A percentile compares a stretch with the other conserved stretches of the same genome.
phyloP scores from a whole-genome alignment of 2,329 filamentous ascomycete species.

The Nakataea oryzae region DNA sequence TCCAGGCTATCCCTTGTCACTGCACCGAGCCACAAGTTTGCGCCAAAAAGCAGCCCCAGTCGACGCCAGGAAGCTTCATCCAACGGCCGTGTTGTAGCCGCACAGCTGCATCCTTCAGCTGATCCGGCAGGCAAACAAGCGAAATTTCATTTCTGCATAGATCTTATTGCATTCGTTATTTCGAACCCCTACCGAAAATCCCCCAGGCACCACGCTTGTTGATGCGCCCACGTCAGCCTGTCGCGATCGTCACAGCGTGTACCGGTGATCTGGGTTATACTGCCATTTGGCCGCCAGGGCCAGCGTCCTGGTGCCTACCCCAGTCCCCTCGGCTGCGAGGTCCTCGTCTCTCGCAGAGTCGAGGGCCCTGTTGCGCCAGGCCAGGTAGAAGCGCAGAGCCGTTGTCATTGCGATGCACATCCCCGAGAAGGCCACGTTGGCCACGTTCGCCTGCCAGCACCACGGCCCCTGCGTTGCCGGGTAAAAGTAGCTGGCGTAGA shows the following conservation, averaged over 20 bases:
- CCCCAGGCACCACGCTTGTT: not conserved
- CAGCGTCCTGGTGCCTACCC: not conserved
- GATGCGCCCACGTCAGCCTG: not conserved
- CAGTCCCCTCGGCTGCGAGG: slow-evolving; percentile 3
- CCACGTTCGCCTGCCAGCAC: slow-evolving; percentile 10
- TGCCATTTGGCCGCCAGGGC: slow-evolving; percentile 7
- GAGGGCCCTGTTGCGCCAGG: slow-evolving; percentile 8
- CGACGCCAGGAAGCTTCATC: no score
- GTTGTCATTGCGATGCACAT: slow-evolving; percentile 8
- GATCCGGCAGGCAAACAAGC: not conserved
- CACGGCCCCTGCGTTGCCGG: slow-evolving; percentile 5
- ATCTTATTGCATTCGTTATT: no score
- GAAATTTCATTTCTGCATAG: not conserved
- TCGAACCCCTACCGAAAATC: not conserved
- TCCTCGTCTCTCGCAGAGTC: slow-evolving; percentile 7
- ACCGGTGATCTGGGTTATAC: slow-evolving; percentile 8
- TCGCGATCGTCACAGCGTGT: slow-evolving; percentile 5
- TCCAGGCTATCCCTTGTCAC: no score
- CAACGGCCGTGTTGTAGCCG: no score
- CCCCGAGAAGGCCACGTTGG: slow-evolving; percentile 10
- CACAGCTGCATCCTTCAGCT: no score
- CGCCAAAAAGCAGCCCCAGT: not conserved
- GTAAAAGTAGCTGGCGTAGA: slow-evolving; percentile 25
- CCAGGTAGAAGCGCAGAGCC: slow-evolving; percentile 7
- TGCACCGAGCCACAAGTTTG: not conserved